phyloP scores from a whole-genome alignment of 2,329 filamentous ascomycete genomes.

The Penicillium sp. region DNA sequence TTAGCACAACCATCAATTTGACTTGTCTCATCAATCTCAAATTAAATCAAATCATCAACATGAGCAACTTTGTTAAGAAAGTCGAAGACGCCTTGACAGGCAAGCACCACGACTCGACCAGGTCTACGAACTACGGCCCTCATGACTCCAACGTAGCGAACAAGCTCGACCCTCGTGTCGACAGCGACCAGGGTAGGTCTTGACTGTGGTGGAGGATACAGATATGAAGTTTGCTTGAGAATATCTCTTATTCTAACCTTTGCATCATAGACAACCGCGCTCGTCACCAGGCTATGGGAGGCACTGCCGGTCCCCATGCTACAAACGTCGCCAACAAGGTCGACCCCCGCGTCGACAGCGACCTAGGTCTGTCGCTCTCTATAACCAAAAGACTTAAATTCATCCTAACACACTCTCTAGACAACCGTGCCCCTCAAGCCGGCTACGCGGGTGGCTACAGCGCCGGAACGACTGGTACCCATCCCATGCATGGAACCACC shows the following conservation, averaged over 20 bases:
- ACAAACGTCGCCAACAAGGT: constrained; percentile 1
- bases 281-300: neutral
- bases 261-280: neutral
- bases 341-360: neutral
- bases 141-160: constrained; percentile 11
- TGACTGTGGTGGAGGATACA: neutral
- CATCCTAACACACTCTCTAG: neutral
- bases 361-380: neutral
- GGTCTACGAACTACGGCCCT: constrained; percentile 10
- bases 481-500: neutral
- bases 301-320: constrained; percentile 8
- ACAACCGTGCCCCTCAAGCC: neutral
- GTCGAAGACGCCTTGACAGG: neutral
- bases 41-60: neutral
- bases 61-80: neutral
- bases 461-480: neutral
- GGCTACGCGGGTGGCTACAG: neutral
- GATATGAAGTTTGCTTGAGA: too few species aligned
- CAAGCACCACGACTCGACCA: neutral
- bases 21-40: neutral
- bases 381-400: neutral
- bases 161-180: constrained; percentile 9
- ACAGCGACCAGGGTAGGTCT: neutral
- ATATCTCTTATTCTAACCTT: neutral
- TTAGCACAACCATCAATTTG: neutral